Evolutionary conservation across 192 early-diverging fungal species (phyloP).

Genomic region (Chytriomyces hyalinus): DNA sequence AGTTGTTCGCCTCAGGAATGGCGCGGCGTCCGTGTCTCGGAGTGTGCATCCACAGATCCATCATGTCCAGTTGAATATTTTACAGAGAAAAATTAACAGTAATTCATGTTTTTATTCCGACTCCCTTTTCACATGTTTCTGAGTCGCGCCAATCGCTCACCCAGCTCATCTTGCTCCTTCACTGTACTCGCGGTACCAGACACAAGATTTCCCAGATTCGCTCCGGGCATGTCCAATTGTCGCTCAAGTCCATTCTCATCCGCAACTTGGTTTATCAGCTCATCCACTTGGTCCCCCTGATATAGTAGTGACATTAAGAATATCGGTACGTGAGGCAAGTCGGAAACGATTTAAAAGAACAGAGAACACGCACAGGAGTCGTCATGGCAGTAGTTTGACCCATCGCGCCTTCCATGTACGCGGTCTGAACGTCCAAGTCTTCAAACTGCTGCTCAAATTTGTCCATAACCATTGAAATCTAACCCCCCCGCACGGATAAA

Average conservation of each 20-base stretch:
- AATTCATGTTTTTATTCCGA: too few relatives aligned
- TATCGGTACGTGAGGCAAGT: too few relatives aligned
- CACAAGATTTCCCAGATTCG: conserved; percentile 35
- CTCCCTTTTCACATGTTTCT: conserved; percentile 55
- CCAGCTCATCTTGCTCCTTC: conserved; percentile 65
- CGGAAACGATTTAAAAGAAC: too few relatives aligned
- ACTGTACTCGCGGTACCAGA: conserved; percentile 47
- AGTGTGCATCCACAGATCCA: too few relatives aligned
- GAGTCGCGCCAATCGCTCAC: conserved; percentile 66
- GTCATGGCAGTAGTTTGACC: conserved; percentile 82
- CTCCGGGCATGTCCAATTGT: conserved; percentile 70
- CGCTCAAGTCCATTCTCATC: conserved; percentile 95
- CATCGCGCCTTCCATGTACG: conserved; percentile 96
- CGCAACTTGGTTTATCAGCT: conserved; percentile 94
- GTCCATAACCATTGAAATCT: conserved; percentile 98
- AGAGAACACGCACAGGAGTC: conserved; percentile 59
- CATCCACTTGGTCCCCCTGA: conserved; percentile 83
- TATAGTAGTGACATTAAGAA: too few relatives aligned
- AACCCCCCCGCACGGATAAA: not conserved
- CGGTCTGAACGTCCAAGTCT: conserved; percentile 95
- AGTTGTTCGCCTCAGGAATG: too few relatives aligned
- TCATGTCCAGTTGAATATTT: too few relatives aligned
- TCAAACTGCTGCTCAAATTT: conserved; percentile 97
- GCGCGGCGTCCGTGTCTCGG: too few relatives aligned
- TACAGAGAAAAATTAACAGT: too few relatives aligned